Conservation (phyloP, 1,284 basidiomycete genomes). For the Pseudozyma pruni region DNA sequence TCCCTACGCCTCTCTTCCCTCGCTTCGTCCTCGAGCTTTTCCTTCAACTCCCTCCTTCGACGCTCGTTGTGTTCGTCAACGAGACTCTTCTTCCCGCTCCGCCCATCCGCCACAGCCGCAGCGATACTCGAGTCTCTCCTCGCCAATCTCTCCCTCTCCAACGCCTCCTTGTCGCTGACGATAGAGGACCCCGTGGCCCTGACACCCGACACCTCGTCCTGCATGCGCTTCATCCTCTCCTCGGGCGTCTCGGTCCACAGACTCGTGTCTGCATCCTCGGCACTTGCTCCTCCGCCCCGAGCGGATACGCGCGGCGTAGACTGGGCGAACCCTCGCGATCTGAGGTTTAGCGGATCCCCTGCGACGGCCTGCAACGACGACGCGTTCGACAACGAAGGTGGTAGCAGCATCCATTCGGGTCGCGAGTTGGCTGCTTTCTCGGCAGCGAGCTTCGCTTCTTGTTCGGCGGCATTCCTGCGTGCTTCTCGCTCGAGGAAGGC, state of each 20-base stretch:
- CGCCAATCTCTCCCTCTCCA: conserved; percentile 17
- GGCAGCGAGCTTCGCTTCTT: conserved; percentile 24
- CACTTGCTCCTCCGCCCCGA: conserved; percentile 10
- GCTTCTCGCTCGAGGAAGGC: conserved; percentile 46
- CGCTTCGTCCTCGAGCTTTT: conserved; percentile 18
- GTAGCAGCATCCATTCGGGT: conserved; percentile 54
- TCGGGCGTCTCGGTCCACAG: conserved; percentile 61
- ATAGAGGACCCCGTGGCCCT: conserved; percentile 1
- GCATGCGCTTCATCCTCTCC: conserved; percentile 44
- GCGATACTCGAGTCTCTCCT: conserved; percentile 34
- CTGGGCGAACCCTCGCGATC: conserved; percentile 59
- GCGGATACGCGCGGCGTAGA: conserved; percentile 41
- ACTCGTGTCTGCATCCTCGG: conserved; percentile 36
- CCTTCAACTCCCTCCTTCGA: conserved; percentile 20
- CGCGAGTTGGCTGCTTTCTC: conserved; percentile 38
- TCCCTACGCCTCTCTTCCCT: conserved; percentile 20
- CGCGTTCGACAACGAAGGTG: conserved; percentile 33
- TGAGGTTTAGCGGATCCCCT: conserved; percentile 47
- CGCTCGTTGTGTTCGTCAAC: conserved; percentile 39
- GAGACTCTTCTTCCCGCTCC: conserved; percentile 18
- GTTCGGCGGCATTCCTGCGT: conserved; percentile 22
- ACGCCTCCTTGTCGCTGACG: conserved; percentile 7
- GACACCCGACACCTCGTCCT: conserved; percentile 38
- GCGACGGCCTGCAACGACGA: conserved; percentile 36
- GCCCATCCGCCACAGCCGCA: conserved; percentile 10